These are phyloP conservation scores for Oryza meyeriana DNA, from an alignment of 176 grass and related monocot genomes.

Conservation along the genomic window DNA sequence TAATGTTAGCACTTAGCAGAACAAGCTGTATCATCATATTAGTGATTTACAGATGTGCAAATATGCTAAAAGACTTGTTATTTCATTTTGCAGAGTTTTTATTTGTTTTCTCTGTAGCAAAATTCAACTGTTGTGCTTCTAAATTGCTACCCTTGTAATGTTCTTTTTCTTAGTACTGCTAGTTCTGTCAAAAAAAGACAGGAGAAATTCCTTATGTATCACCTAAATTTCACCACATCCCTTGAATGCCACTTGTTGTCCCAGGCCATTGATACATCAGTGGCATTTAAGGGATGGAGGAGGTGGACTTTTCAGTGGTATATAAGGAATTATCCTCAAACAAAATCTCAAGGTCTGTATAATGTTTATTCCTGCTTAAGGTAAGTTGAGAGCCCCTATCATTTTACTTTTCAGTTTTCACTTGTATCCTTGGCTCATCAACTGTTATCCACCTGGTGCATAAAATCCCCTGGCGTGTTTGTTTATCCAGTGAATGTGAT, in stretches of 20 bases:
- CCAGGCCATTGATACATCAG: neutral
- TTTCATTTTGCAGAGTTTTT: neutral
- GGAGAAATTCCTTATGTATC: neutral
- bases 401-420: neutral
- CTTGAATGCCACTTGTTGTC: neutral
- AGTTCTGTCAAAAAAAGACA: neutral
- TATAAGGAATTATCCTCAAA: neutral
- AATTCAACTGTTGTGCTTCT: neutral
- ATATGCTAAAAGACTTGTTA: neutral
- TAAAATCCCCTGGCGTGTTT: neutral
- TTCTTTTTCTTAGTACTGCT: neutral
- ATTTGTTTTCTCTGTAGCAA: neutral
- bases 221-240: neutral
- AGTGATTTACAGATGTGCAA: neutral
- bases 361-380: neutral
- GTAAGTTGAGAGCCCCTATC: neutral
- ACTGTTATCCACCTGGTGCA: neutral
- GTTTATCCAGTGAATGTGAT: neutral
- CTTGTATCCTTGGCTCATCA: neutral
- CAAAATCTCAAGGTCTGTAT: neutral
- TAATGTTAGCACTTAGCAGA: neutral
- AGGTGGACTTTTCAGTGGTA: neutral
- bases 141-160: neutral
- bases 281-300: neutral
- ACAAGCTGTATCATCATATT: neutral